Base-by-base conservation (phyloP, 148 eudicot species). In the Rhododendron simsii region DNA sequence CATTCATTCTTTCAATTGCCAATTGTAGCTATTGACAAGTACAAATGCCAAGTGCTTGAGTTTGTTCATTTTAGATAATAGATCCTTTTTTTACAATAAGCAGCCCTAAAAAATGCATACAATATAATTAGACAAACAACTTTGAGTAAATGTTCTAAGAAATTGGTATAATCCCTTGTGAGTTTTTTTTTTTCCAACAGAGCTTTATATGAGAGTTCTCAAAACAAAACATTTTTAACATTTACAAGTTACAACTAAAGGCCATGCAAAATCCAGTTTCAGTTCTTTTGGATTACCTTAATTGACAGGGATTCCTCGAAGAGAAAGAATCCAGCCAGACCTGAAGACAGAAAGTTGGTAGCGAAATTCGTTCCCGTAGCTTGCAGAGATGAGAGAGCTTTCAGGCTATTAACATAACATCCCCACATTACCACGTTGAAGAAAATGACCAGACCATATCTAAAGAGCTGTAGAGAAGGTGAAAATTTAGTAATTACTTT, bases 361-460 rank as follows among this genome's bases (percentile, higher is more conserved):
- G 98, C 96, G 48, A 97, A 97, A 90, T 95, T 97, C 55, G 94
- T 94, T 78, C 93, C 98, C 7, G 99, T 97, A 81, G 99, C 99
- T 95, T 97, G 99, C 78, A 97, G 83, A 86, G 99, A 95, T n/a
- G 99, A 95, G 74, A 97, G 90, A 89, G 93, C 97, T 91, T 91
- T 90, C 83, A 97, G 94, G 92, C 99, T 97, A 90, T 97, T 97
- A 74, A 93, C 94, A 78, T 94, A 97, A 86, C 98, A 97, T 85
- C 95, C 99, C 99, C 99, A 97, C 99, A 97, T 97, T 48, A 91
- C 86, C 82, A 94, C 91, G 83, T 97, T 97, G 93, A 93, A 95
- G 6, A 91, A 53, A 57, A 95, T 87, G 23, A 97, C 96, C 82
- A 91, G 69, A 57, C 94, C 92, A 90, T 95, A 97, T 83, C 90